Base-by-base conservation (phyloP, 2,329 filamentous ascomycete genomes). In the Exophiala sp. region DNA sequence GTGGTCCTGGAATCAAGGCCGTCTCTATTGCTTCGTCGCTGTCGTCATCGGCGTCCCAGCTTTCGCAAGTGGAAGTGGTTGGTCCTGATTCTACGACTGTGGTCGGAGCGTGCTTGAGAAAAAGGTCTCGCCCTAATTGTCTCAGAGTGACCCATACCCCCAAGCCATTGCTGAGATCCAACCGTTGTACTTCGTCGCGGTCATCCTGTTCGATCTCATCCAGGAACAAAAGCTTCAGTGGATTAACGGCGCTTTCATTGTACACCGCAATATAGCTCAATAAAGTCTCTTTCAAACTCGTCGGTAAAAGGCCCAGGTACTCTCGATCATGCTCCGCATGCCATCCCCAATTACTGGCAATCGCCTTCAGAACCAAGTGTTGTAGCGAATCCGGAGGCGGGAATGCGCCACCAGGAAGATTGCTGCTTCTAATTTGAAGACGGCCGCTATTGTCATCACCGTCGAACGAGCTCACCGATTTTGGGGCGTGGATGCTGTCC, bases 181-280 rank as follows among this genome's bases (percentile, higher is more conserved):
- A 63, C 10, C 72, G 70, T 2, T 60, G 68, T 8, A 80, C 63
- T 16, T 76, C 71, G 9, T 66, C 65, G 9, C 72, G 68, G 10
- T 61, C 52, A 3, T 59, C 46, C 10, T 50, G 53, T 11, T 57
- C 52, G 23, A 55, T 42, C 46, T 44, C 23, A 27, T 55, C 42
- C 7, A 70, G 59, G 47, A 81, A 77, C 4, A 83, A 59, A 2
- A 73, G 70, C 46, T 72, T 72, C 14, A 83, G 65, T 0, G 73
- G 73, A 22, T 68, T 63, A 58, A 65, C 65, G 18, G 59, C 65
- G 2, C 64, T 59, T 1, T 68, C 65, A 1, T 73, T 72, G 58
- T 78, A 78, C 11, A 71, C 62, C 3, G 73, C 70, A 23, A 83
- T 60, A 61, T 82, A 83, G 56, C 74, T 79, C 19, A 83, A 61